Conservation (phyloP, 441 rosid species). For the Syzygium syzygioides region DNA sequence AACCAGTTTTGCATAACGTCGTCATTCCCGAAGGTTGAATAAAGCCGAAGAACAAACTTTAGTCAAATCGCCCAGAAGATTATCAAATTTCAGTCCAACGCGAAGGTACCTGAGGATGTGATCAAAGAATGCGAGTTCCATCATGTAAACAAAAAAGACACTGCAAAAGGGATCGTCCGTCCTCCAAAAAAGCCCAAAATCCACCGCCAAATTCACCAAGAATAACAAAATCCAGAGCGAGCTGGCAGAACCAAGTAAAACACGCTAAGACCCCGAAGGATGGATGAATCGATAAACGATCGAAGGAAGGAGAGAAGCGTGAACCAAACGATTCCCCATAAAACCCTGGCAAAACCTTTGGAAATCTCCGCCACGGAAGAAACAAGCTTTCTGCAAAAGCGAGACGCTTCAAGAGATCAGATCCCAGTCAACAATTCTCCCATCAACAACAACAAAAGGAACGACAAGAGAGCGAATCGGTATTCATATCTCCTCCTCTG, state of each 20-base stretch:
- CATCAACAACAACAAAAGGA: no score
- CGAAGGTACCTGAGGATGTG: neutral
- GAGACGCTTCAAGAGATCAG: no score
- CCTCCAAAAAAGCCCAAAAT: no score
- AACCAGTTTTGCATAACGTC: no score
- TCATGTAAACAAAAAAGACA: no score
- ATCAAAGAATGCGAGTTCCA: no score
- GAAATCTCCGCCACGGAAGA: neutral
- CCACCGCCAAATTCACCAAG: neutral
- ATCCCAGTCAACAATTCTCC: no score
- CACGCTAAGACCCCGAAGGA: no score
- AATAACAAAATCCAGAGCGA: neutral
- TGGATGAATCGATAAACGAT: neutral
- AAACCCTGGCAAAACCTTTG: accelerated
- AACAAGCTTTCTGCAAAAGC: no score
- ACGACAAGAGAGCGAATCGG: no score
- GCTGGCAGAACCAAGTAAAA: neutral
- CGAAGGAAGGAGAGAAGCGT: neutral
- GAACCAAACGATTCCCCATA: neutral
- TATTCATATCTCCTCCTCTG: no score
- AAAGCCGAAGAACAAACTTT: neutral
- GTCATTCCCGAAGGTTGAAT: neutral
- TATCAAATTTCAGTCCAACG: neutral
- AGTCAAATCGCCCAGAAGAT: neutral
- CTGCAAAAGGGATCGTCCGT: no score